phyloP scores from a whole-genome alignment of 768 basidiomycete species.

The Xerocomellus chrysenteron region DNA sequence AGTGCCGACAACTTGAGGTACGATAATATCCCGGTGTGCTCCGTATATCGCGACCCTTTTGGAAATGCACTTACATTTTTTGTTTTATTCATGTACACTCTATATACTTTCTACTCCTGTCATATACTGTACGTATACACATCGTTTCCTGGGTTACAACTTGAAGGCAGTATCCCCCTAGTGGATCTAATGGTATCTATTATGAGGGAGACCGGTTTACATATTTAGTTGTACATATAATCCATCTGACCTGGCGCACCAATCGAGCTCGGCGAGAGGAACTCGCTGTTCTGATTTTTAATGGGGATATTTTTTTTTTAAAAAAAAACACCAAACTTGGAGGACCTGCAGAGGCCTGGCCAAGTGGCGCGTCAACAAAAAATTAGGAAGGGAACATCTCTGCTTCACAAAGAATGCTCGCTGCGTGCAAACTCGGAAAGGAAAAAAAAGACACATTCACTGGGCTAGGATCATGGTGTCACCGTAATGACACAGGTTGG shows the following conservation, averaged over 20 bases:
- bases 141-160: not conserved
- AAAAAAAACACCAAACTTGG: not conserved
- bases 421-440: not conserved
- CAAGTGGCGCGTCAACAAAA: not conserved
- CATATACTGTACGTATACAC: not conserved
- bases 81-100: not conserved
- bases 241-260: not conserved
- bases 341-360: not conserved
- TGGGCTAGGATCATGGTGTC: not conserved
- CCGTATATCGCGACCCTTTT: not conserved
- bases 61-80: not conserved
- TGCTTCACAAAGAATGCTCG: too few relatives aligned
- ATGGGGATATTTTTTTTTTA: too few relatives aligned
- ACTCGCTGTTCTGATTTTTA: not conserved
- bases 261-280: not conserved
- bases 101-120: not conserved
- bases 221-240: not conserved
- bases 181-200: not conserved
- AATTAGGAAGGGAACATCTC: not conserved
- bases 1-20: not conserved
- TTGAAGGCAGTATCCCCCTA: not conserved
- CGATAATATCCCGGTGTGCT: not conserved
- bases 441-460: not conserved
- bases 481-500: not conserved
- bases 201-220: conserved; percentile 3